Percentiles rank a stretch among this genome's conserved stretches.
These are phyloP conservation scores for Populus euphratica DNA, from an alignment of 345 rosid species.

Conservation along the genomic window DNA sequence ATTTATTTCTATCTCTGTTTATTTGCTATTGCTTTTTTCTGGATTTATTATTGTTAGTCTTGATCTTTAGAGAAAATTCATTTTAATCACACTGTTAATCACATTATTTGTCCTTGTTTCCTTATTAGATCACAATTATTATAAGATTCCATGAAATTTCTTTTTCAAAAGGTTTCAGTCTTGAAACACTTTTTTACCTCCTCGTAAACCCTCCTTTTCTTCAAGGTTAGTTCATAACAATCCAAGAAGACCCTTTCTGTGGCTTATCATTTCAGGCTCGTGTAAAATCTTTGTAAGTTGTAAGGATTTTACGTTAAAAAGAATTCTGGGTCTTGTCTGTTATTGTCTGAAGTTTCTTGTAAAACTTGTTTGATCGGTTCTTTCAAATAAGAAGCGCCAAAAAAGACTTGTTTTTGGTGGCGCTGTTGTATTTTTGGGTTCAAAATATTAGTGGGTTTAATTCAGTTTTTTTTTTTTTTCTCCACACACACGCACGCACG, in stretches of 20 bases:
- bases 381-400: neutral
- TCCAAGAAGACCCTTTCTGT: neutral
- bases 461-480: neutral
- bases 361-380: conserved; percentile 3
- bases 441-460: neutral
- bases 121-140: neutral
- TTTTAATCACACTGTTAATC: neutral
- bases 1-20: neutral
- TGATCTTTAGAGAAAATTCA: neutral
- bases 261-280: neutral
- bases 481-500: too few relatives aligned
- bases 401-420: neutral
- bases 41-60: neutral
- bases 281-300: neutral
- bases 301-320: neutral
- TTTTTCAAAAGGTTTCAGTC: neutral
- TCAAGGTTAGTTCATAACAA: neutral
- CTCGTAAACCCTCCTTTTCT: neutral
- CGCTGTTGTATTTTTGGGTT: neutral
- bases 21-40: neutral
- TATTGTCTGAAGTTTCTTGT: neutral
- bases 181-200: neutral
- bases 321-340: neutral
- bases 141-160: neutral
- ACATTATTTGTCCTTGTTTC: neutral